Evolutionary conservation across 2,329 filamentous ascomycete species (phyloP), one percentile per base, ranked within the genome.

Genomic region (Colletotrichum sp.): DNA sequence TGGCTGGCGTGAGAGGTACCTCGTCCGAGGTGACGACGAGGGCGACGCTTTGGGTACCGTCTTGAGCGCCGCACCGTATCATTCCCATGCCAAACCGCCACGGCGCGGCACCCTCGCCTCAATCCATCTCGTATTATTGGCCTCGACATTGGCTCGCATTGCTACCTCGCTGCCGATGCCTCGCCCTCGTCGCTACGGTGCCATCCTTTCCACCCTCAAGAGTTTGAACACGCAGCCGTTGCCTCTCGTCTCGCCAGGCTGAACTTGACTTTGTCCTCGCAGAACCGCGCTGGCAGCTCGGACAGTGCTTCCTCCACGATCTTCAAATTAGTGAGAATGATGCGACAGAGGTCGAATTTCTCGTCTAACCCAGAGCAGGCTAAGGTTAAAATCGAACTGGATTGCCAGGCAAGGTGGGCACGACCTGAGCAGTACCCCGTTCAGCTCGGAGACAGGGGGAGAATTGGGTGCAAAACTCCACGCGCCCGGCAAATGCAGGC

Each of bases 71-170:
- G 48, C 18, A 43, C 71, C 59, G 30, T 43, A 64, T 57, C 52
- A 74, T 60, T 48, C 52, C 73, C 61, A 72, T 72, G 55, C 63
- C 30, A 67, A 73, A 59, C 73, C 73, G 57, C 73, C 73, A 72
- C 73, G 43, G 69, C 55, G 36, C 63, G 26, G 61, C 63, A 75
- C 69, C 69, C 57, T 75, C 73, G 73, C 69, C 73, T 68, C 73
- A 55, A 63, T 63, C 68, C 68, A 68, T 66, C 55, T 75, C 73
- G 73, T 75, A 72, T 72, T 73, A 48, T 72, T 68, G 63, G 26
- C 32, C 57, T 48, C n/a, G 43, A 74, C 48, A 14, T 48, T 63
- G 34, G 64, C 52, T 69, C 14, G 55, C 61, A 63, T 65, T 57
- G 34, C 68, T 66, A 65, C 60, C 34, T 18, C 57, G 65, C 28